Conservation (phyloP, 2,329 filamentous ascomycete genomes). For the Penicillium sp. region DNA sequence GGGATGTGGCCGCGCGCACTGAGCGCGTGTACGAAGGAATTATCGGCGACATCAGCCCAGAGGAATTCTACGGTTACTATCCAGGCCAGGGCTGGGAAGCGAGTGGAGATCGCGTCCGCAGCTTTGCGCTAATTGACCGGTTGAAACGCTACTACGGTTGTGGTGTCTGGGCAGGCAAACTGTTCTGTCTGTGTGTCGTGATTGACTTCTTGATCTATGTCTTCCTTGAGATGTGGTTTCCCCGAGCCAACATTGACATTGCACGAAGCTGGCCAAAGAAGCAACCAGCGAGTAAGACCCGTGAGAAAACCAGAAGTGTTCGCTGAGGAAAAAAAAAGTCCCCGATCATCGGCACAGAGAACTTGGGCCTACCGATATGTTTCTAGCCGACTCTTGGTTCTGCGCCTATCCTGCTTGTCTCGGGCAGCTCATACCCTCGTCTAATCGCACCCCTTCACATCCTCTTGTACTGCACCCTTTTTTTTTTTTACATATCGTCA, state of each 20-base stretch:
- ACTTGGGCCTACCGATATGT: conserved; percentile 8
- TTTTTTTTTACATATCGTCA: not conserved
- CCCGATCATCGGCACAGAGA: not conserved
- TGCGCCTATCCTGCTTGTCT: not conserved
- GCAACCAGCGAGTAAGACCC: conserved; percentile 17
- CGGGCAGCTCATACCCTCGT: not conserved
- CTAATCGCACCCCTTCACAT: not conserved
- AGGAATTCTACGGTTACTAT: conserved; percentile 83
- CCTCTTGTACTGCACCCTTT: not conserved
- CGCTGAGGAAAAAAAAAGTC: not conserved
- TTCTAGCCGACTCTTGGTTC: not conserved
- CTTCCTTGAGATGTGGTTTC: conserved; percentile 82
- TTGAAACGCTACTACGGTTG: conserved; percentile 97
- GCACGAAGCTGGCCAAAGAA: conserved; percentile 92
- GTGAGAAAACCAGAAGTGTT: not conserved
- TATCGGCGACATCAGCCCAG: conserved; percentile 76
- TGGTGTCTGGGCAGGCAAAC: conserved; percentile 95
- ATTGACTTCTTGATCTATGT: conserved; percentile 92
- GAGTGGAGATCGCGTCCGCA: conserved; percentile 69
- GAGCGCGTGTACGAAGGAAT: conserved; percentile 96
- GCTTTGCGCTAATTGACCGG: conserved; percentile 89
- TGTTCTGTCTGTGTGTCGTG: conserved; percentile 92
- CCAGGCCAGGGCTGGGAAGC: conserved; percentile 67
- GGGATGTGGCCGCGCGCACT: conserved; percentile 87
- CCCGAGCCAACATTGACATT: conserved; percentile 80